Conservation (phyloP, 176 grass and related monocot species). For the Carex myosuroides region DNA sequence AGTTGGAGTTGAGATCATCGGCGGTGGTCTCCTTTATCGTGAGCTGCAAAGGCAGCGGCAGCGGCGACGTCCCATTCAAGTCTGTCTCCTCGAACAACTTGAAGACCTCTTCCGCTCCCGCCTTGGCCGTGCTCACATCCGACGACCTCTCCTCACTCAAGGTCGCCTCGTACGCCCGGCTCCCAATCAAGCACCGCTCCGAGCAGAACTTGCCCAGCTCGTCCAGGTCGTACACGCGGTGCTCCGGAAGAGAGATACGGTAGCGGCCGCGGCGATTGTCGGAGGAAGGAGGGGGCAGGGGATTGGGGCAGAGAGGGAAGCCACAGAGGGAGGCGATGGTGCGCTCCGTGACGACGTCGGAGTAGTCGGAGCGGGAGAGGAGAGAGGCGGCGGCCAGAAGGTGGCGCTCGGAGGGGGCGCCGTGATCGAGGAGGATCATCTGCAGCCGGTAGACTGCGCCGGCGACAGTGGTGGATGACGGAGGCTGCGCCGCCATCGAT, state of each 20-base stretch:
- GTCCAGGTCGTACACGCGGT: conserved; percentile 86
- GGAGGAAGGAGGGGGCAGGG: conserved; percentile 14
- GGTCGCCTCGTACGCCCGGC: conserved; percentile 35
- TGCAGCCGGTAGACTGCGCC: conserved; percentile 42
- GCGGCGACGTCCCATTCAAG: too few relatives aligned
- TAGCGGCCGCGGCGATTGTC: conserved; percentile 13
- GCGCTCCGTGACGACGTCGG: conserved; percentile 69
- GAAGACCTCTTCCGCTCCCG: conserved; percentile 32
- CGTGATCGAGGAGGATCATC: conserved; percentile 52
- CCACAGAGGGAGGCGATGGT: conserved; percentile 51
- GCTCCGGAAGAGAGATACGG: conserved; percentile 73
- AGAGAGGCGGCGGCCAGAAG: conserved; percentile 34
- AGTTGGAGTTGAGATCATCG: not conserved
- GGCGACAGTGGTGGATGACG: conserved; percentile 8
- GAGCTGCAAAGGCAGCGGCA: too few relatives aligned
- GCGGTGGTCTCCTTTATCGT: too few relatives aligned
- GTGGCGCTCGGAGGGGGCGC: conserved; percentile 30
- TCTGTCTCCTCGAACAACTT: conserved; percentile 25
- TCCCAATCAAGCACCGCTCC: conserved; percentile 47
- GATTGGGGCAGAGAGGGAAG: conserved; percentile 30
- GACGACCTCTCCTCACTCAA: conserved; percentile 32
- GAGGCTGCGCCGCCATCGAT: not conserved
- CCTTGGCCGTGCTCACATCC: conserved; percentile 4
- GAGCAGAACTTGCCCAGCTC: conserved; percentile 81
- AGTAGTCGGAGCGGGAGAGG: conserved; percentile 70